Conservation (phyloP, 2,329 filamentous ascomycete species). For the Nemania sp. region DNA sequence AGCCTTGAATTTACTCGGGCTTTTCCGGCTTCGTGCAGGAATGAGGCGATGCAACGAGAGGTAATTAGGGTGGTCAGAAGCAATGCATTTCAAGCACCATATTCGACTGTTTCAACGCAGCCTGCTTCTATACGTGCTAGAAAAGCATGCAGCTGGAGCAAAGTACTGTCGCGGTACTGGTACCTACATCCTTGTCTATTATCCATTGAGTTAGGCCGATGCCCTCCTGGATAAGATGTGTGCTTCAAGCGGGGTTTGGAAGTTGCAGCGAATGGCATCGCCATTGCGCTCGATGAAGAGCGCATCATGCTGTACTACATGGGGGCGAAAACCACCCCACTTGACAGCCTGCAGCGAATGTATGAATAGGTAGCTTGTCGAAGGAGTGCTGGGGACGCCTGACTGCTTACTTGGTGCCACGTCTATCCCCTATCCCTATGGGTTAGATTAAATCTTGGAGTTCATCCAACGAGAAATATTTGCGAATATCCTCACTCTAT, state of each 20-base stretch:
- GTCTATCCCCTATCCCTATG: neutral
- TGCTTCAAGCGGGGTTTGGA: constrained; percentile 1
- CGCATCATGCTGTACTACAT: neutral
- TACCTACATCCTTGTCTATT: neutral
- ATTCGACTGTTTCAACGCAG: neutral
- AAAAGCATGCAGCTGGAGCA: neutral
- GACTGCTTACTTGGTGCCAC: neutral
- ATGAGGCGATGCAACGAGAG: no score
- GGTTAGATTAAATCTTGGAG: neutral
- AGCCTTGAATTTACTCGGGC: no score
- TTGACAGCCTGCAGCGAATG: neutral
- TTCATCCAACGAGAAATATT: neutral
- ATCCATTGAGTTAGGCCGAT: neutral
- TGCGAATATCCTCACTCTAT: neutral
- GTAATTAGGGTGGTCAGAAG: no score
- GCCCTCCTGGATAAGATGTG: neutral
- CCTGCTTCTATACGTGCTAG: constrained; percentile 5
- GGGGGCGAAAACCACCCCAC: neutral
- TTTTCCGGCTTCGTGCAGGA: no score
- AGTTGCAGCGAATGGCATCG: constrained; percentile 1
- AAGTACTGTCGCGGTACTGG: constrained; percentile 3
- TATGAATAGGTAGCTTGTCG: neutral
- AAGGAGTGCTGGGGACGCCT: neutral
- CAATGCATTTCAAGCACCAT: no score
- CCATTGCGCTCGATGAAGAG: neutral